Percentiles rank a stretch among this genome's conserved stretches.
These are phyloP conservation scores for Verbena officinalis DNA, from an alignment of 257 asterid genomes.

Conservation along the genomic window DNA sequence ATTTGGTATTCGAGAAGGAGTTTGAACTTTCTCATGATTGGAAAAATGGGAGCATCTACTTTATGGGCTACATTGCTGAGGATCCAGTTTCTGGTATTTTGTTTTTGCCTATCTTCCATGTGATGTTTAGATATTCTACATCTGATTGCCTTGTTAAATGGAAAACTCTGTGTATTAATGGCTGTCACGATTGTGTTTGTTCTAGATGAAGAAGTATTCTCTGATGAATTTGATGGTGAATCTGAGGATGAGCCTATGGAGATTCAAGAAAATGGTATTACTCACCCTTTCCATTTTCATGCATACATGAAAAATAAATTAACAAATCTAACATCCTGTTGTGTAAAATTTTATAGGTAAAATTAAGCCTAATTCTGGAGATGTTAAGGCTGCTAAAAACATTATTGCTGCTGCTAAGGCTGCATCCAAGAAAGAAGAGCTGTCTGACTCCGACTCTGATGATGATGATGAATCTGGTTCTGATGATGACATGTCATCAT, in stretches of 20 bases:
- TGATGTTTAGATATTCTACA: background rate
- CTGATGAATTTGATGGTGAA: conserved; percentile 28
- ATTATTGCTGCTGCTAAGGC: conserved; percentile 21
- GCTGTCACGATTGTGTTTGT: background rate
- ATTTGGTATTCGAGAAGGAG: conserved; percentile 64
- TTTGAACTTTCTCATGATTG: conserved; percentile 67
- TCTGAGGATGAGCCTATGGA: conserved; percentile 32
- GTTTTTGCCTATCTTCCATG: background rate
- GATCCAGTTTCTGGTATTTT: conserved; percentile 37
- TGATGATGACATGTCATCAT: conserved; percentile 41
- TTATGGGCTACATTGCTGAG: conserved; percentile 54
- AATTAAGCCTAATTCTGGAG: conserved; percentile 19
- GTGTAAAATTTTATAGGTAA: conserved; percentile 21
- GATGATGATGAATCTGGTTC: conserved; percentile 38
- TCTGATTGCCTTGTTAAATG: background rate
- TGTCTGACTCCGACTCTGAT: conserved; percentile 34
- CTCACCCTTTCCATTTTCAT: background rate
- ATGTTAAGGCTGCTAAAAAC: conserved; percentile 27
- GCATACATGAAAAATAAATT: background rate
- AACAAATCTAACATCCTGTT: too few species aligned
- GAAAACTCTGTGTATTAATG: background rate
- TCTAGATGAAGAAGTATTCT: conserved; percentile 29
- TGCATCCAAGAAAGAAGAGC: conserved; percentile 30
- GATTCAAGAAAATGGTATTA: conserved; percentile 28
- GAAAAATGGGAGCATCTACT: conserved; percentile 65